These are phyloP conservation scores for Escallonia herrerae DNA, from an alignment of 129 eudicot species.

Conservation along the genomic window DNA sequence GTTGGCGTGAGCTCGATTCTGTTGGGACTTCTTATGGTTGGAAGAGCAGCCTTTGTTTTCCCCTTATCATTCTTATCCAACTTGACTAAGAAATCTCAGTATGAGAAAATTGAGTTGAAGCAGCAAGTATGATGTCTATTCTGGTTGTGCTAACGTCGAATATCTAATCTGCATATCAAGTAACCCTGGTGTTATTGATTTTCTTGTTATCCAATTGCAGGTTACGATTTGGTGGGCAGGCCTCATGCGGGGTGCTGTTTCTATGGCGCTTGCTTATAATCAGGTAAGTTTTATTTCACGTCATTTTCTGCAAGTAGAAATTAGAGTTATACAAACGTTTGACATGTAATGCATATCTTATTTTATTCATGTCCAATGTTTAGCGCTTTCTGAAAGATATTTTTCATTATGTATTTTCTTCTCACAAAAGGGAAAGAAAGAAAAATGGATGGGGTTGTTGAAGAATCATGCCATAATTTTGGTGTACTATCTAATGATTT, in stretches of 20 bases:
- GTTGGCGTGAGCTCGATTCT: slow-evolving; percentile 63
- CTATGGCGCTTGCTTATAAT: slow-evolving; percentile 97
- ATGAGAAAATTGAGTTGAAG: slow-evolving; percentile 50
- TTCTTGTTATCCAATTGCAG: slow-evolving; percentile 22
- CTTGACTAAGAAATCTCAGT: slow-evolving; percentile 51
- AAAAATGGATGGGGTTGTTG: neutral
- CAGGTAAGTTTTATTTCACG: slow-evolving; percentile 43
- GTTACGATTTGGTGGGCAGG: slow-evolving; percentile 98
- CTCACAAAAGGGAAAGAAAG: no score
- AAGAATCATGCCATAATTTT: neutral
- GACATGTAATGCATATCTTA: neutral
- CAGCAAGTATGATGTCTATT: slow-evolving; percentile 53
- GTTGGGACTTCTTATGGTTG: slow-evolving; percentile 65
- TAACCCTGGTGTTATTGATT: neutral
- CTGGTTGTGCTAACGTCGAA: slow-evolving; percentile 2
- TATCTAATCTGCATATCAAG: slow-evolving; percentile 9
- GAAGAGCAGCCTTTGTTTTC: slow-evolving; percentile 85
- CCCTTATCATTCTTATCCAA: slow-evolving; percentile 80
- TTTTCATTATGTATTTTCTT: no score
- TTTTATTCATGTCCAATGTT: no score
- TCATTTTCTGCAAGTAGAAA: neutral
- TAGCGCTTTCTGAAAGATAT: no score
- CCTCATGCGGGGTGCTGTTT: slow-evolving; percentile 96
- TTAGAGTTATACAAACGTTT: neutral
- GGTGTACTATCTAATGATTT: slow-evolving; percentile 10